These are phyloP conservation scores for Ceratobasidium sp. DNA, from an alignment of 1,284 basidiomycete species.

Conservation along the genomic window DNA sequence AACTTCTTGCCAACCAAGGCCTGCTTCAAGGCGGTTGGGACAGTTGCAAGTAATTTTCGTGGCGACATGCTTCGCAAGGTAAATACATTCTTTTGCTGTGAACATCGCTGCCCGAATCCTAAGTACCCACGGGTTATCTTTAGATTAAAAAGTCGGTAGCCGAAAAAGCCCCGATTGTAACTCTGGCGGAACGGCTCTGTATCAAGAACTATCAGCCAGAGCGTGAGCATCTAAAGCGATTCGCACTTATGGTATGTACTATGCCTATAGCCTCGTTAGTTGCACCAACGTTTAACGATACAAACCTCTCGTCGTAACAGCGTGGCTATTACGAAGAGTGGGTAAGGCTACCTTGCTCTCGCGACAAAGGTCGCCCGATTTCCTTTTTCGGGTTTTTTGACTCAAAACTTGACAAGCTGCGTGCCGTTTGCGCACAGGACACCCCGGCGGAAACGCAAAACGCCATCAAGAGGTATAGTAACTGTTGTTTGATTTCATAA, in stretches of 20 bases:
- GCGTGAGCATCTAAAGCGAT: not conserved
- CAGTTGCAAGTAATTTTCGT: constrained; percentile 30
- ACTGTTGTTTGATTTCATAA: not conserved
- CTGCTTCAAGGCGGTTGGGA: constrained; percentile 11
- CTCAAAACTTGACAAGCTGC: constrained; percentile 24
- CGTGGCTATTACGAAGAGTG: constrained; percentile 15
- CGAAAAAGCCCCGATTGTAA: constrained; percentile 1
- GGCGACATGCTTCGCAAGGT: constrained; percentile 36
- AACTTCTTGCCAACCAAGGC: constrained; percentile 24
- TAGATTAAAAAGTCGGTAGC: constrained; percentile 28
- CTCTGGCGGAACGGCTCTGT: constrained; percentile 10
- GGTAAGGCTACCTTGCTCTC: constrained; percentile 5
- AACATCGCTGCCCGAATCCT: too few relatives aligned
- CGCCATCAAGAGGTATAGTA: constrained; percentile 10
- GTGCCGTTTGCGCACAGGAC: not conserved
- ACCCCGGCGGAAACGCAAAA: constrained; percentile 1
- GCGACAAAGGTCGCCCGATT: not conserved
- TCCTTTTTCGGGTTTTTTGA: constrained; percentile 27
- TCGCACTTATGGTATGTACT: constrained; percentile 24
- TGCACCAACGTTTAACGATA: not conserved
- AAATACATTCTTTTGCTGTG: not conserved
- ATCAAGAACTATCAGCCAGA: constrained; percentile 34
- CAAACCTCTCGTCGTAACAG: constrained; percentile 16
- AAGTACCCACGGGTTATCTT: too few relatives aligned
- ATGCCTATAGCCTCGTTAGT: too few relatives aligned